phyloP scores from a whole-genome alignment of 768 basidiomycete genomes.

The Fibroporia radiculosa region DNA sequence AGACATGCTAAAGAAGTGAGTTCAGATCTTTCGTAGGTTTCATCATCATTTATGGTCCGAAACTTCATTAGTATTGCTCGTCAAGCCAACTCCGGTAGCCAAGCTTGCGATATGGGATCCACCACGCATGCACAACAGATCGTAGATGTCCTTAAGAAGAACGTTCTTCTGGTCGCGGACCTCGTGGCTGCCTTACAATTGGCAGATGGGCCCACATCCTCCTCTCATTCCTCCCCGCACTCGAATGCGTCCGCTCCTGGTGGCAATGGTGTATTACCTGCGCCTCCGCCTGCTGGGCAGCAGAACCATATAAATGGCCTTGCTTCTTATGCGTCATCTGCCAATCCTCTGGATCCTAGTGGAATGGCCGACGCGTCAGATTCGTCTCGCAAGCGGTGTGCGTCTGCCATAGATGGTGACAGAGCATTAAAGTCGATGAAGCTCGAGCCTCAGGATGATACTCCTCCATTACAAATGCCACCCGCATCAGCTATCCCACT shows the following conservation, averaged over 20 bases:
- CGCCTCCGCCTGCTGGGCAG: conserved; percentile 6
- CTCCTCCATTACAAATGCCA: conserved; percentile 20
- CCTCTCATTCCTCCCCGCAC: conserved; percentile 9
- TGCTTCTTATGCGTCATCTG: conserved; percentile 14
- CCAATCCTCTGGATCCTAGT: conserved; percentile 19
- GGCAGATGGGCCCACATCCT: conserved; percentile 11
- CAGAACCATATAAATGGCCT: conserved; percentile 21
- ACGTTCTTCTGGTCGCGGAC: conserved; percentile 20
- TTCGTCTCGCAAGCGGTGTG: conserved; percentile 43
- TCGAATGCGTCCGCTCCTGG: conserved; percentile 7
- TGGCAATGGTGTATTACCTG: conserved; percentile 4
- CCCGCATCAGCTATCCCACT: conserved; percentile 5
- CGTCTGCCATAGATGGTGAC: conserved; percentile 37
- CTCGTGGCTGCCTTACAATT: conserved; percentile 20
- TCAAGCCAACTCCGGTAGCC: conserved; percentile 20
- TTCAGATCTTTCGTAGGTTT: conserved; percentile 28
- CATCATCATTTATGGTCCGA: conserved; percentile 24
- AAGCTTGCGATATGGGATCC: conserved; percentile 22
- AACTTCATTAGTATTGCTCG: conserved; percentile 17
- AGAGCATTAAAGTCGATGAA: conserved; percentile 41
- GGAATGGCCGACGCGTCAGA: conserved; percentile 28
- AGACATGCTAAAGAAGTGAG: conserved; percentile 49
- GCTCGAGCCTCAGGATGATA: conserved; percentile 40
- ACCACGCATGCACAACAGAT: conserved; percentile 18
- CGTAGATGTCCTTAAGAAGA: conserved; percentile 20